Percentiles rank a stretch among this genome's conserved stretches.
Conservation (phyloP, 345 rosid species). For the Eucalyptus erythrocorys region DNA sequence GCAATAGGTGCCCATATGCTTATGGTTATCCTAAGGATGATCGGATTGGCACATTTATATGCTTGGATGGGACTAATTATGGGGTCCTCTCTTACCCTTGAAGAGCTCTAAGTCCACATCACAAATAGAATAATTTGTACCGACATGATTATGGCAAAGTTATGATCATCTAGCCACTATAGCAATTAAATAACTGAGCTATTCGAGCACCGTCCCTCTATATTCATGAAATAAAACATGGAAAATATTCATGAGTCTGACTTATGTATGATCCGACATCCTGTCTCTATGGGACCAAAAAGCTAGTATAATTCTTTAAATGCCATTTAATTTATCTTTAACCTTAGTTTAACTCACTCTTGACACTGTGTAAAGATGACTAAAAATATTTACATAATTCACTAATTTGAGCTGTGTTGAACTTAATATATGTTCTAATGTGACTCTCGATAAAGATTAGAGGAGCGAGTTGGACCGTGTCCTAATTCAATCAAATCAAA, state of each 20-base stretch:
- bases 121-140: neutral
- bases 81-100: neutral
- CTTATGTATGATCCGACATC: accelerated
- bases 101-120: neutral
- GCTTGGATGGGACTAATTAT: neutral
- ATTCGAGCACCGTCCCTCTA: neutral
- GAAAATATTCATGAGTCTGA: neutral
- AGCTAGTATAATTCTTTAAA: neutral
- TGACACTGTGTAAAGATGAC: accelerated
- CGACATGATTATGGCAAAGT: accelerated
- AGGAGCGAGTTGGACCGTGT: no score
- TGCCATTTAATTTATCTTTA: neutral
- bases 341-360: neutral
- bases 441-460: neutral
- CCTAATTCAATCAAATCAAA: neutral
- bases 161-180: neutral
- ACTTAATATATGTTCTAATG: neutral
- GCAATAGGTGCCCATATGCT: neutral
- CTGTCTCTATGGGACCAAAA: neutral
- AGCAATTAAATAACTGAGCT: neutral
- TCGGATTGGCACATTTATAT: neutral
- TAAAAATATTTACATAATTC: neutral
- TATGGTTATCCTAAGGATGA: neutral
- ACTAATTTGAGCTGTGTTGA: neutral
- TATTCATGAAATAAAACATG: neutral